A percentile compares a stretch with the other conserved stretches of the same genome.
phyloP scores from a whole-genome alignment of 345 rosid species.

The Salix udensis region DNA sequence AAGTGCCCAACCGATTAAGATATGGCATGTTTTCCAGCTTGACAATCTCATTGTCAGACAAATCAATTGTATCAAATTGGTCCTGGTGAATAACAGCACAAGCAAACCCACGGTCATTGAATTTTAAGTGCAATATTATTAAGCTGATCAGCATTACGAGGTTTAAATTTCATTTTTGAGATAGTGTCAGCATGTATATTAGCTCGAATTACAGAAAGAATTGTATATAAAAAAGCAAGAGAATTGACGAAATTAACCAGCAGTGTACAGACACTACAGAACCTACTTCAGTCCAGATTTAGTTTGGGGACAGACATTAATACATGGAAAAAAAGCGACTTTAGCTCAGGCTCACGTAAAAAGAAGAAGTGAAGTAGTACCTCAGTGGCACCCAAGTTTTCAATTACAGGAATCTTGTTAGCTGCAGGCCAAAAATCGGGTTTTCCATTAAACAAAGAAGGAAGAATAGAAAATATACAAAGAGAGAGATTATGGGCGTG shows the following conservation, averaged over 20 bases:
- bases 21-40: constrained; percentile 91
- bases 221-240: too few species aligned
- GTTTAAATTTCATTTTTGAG: too few species aligned
- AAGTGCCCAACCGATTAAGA: constrained; percentile 86
- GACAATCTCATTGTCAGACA: constrained; percentile 97
- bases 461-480: background rate
- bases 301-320: background rate
- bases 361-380: constrained; percentile 27
- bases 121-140: background rate
- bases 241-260: too few species aligned
- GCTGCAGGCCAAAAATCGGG: constrained; percentile 36
- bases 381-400: constrained; percentile 99
- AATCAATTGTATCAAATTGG: constrained; percentile 95
- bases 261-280: background rate
- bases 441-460: background rate
- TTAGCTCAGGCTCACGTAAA: background rate
- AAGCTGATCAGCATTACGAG: too few species aligned
- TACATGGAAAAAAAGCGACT: background rate
- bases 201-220: too few species aligned
- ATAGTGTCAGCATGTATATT: too few species aligned
- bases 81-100: constrained; percentile 49
- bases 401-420: constrained; percentile 94
- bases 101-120: background rate
- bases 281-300: background rate
- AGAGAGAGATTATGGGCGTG: background rate